A percentile compares a stretch with the other conserved stretches of the same genome.
phyloP scores from a whole-genome alignment of 2,329 filamentous ascomycete genomes.

The Hysterium pulicare region DNA sequence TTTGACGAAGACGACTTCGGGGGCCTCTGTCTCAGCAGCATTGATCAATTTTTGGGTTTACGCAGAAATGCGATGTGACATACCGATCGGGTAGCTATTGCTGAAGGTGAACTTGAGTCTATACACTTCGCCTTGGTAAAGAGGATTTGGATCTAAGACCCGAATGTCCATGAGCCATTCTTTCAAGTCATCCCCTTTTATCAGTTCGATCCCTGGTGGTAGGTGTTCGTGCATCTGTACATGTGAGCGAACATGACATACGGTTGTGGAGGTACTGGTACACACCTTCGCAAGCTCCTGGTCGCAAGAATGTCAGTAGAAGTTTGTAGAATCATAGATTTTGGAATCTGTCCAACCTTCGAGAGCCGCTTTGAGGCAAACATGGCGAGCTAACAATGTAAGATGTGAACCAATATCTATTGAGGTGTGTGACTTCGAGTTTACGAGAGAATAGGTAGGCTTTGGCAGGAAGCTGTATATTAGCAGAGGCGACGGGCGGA shows the following conservation, averaged over 20 bases:
- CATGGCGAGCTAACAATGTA: slow-evolving; percentile 31
- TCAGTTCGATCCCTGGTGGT: slow-evolving; percentile 70
- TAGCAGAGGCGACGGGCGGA: too few species aligned
- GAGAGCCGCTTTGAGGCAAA: slow-evolving; percentile 50
- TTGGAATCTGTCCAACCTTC: slow-evolving; percentile 47
- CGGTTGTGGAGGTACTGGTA: slow-evolving; percentile 38
- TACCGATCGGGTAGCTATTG: slow-evolving; percentile 85
- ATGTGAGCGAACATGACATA: not conserved
- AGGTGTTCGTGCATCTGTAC: slow-evolving; percentile 55
- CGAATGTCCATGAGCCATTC: slow-evolving; percentile 91
- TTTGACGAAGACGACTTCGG: slow-evolving; percentile 85
- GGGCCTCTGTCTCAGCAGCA: slow-evolving; percentile 63
- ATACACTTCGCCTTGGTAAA: slow-evolving; percentile 78
- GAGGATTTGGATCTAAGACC: slow-evolving; percentile 84
- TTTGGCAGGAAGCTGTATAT: too few species aligned
- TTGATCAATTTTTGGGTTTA: not conserved
- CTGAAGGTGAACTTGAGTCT: slow-evolving; percentile 85
- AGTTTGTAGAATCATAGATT: too few species aligned
- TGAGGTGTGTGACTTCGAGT: too few species aligned
- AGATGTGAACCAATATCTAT: not conserved
- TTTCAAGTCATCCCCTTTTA: slow-evolving; percentile 76
- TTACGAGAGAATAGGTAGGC: too few species aligned
- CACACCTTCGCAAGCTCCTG: slow-evolving; percentile 56
- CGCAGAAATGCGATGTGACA: slow-evolving; percentile 11
- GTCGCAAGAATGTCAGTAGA: too few species aligned